phyloP scores from a whole-genome alignment of 768 basidiomycete species.

The Mycena sanguinolenta region DNA sequence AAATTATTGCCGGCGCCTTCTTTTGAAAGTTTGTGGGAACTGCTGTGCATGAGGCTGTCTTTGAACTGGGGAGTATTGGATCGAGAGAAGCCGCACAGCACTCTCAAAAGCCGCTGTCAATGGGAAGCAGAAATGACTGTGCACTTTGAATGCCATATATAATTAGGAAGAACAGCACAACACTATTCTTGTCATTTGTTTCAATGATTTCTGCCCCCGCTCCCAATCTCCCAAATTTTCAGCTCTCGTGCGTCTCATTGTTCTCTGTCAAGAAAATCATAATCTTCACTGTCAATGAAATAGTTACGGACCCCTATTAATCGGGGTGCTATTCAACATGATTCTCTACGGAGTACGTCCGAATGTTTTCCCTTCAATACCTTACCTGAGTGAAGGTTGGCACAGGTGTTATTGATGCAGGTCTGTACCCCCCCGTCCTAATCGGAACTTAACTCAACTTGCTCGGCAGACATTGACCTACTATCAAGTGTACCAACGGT shows the following conservation, averaged over 20 bases:
- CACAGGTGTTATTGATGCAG: slow-evolving; percentile 54
- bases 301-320: slow-evolving; percentile 26
- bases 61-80: no score
- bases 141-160: no score
- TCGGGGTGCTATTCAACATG: slow-evolving; percentile 23
- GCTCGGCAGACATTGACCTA: slow-evolving; percentile 44
- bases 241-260: slow-evolving; percentile 13
- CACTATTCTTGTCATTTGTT: no score
- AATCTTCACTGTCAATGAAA: background rate
- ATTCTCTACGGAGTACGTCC: slow-evolving; percentile 23
- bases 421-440: slow-evolving; percentile 35
- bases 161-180: no score
- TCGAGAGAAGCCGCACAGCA: no score
- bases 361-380: background rate
- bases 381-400: background rate
- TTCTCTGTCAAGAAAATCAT: background rate
- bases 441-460: slow-evolving; percentile 6
- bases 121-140: no score
- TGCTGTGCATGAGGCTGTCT: no score
- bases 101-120: no score
- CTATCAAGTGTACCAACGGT: slow-evolving; percentile 48
- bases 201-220: slow-evolving; percentile 13
- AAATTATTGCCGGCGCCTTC: no score
- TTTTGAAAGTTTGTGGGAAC: no score
- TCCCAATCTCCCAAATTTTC: slow-evolving; percentile 20